Evolutionary conservation across 23 red algal species (phyloP), one percentile per base, ranked within the genome.

Genomic region (Cyanidioschyzon merolae): DNA sequence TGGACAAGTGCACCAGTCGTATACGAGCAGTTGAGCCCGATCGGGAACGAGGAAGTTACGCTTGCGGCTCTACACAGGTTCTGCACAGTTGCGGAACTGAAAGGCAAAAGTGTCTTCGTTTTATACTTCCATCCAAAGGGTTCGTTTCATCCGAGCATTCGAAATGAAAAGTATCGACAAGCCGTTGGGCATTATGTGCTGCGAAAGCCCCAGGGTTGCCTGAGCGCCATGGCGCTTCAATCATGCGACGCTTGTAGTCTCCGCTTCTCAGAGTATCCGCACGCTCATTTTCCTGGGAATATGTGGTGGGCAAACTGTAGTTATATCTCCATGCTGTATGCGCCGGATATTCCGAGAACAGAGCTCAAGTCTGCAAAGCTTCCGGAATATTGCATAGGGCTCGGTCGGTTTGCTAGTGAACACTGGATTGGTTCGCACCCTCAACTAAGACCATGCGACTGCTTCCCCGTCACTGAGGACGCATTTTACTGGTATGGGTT

Each of bases 401-500:
- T 71, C n/a, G 32, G 32, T 71, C 63, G 63, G 16, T 71, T 71
- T 27, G 63, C 63, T 3, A 25, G 32, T 35, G 63, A 71, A 27
- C 63, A 71, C 63, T 71, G 63, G 63, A 71, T 71, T 35, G 63
- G 63, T 3, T 71, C 63, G 29, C 63, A 71, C 32, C 63, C 63
- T 25, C 63, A 17, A 71, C 12, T 71, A 35, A 7, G 63, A 32
- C 63, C 63, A 25, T 71, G 63, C 63, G 63, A 71, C 32, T 71
- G 63, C 63, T 35, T 71, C 30, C 63, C 63, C 12, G 21, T 71
- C 29, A 3, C 29, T 3, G n/a, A 25, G 30, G 63, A 71, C 63
- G n/a, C n/a, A 32, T 71, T 71, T 71, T 71, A 71, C 63, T 71
- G 63, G 63, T 71, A 71, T 35, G 63, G 63, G 21, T 54, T 54